These are phyloP conservation scores for Solidago caesia DNA, from an alignment of 129 eudicot species.

Conservation along the genomic window DNA sequence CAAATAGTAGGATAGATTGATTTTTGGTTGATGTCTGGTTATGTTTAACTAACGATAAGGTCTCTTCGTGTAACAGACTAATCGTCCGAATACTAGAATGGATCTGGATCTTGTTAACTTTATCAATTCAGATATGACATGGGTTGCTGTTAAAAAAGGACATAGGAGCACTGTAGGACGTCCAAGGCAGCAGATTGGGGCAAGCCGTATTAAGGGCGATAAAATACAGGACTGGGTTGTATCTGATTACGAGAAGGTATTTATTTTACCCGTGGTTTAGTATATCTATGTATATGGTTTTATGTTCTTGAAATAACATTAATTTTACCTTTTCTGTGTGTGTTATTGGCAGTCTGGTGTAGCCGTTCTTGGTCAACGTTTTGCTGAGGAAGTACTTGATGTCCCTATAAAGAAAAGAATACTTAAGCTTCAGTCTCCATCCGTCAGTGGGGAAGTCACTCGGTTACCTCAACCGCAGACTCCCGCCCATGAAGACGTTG, in stretches of 20 bases:
- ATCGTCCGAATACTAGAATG: slow-evolving; percentile 14
- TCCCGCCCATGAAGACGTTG: slow-evolving; percentile 22
- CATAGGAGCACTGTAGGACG: slow-evolving; percentile 46
- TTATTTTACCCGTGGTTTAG: background rate
- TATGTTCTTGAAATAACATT: background rate
- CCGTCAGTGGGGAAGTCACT: slow-evolving; percentile 25
- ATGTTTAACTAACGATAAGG: slow-evolving; percentile 14
- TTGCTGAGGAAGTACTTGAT: slow-evolving; percentile 50
- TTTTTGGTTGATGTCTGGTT: background rate
- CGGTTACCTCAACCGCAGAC: slow-evolving; percentile 35
- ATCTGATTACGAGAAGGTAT: slow-evolving; percentile 66
- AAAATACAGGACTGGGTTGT: slow-evolving; percentile 39
- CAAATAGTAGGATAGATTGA: slow-evolving; percentile 15
- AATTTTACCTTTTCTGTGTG: background rate
- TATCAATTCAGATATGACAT: slow-evolving; percentile 45
- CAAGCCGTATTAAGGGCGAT: slow-evolving; percentile 10
- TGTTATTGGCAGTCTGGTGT: slow-evolving; percentile 53
- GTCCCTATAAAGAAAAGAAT: slow-evolving; percentile 86
- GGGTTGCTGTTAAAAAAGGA: slow-evolving; percentile 71
- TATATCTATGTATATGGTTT: background rate
- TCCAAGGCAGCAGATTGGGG: slow-evolving; percentile 8
- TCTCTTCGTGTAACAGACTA: slow-evolving; percentile 27
- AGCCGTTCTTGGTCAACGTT: slow-evolving; percentile 42
- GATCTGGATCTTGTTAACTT: slow-evolving; percentile 45
- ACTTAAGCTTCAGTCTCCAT: slow-evolving; percentile 43